Base-by-base conservation (phyloP, 2,329 filamentous ascomycete species). In the Fusarium sp. region DNA sequence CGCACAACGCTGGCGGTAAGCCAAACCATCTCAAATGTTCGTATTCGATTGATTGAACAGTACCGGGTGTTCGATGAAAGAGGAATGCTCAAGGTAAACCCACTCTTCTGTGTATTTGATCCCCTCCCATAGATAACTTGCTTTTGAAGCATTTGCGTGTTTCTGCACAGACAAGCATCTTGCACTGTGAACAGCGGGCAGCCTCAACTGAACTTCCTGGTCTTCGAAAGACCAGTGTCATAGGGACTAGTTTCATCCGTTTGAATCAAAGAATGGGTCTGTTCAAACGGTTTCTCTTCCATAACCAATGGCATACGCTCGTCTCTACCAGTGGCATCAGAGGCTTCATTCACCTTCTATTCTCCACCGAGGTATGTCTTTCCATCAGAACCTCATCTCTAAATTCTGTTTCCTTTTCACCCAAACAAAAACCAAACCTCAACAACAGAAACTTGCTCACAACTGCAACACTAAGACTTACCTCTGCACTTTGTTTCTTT, bases 231-330 rank as follows among this genome's bases (percentile, higher is more conserved):
- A 2, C 15, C n/a, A 33, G 11, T 33, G 10, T 21, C 49, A 27
- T 16, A 21, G 33, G 23, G 33, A 19, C 7, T 21, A 16, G 16
- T n/a, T n/a, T n/a, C 33, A 54, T 54, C 23, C 14, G 49, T 39
- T n/a, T 27, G 23, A 16, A 16, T 39, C 49, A 54, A 39, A 54
- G 33, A 54, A 54, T 54, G 23, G 49, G 23, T 19, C 49, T 54
- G 23, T 39, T 39, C 49, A 54, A 54, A 39, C 15, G 23, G 11
- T 33, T 27, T 37, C 23, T 27, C 10, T 21, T 18, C 11, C 5
- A 38, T 18, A 12, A 5, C 23, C 33, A 54, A 27, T 39, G 7
- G 14, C 19, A 27, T 7, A 27, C 14, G 14, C 10, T 54, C 11
- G 11, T 10, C 9, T 51, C 29, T 23, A n/a, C 10, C 23, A 54